Evolutionary conservation across 768 basidiomycete genomes (phyloP), one percentile per base, ranked within the genome.

Genomic region (Steccherinum ochraceum): DNA sequence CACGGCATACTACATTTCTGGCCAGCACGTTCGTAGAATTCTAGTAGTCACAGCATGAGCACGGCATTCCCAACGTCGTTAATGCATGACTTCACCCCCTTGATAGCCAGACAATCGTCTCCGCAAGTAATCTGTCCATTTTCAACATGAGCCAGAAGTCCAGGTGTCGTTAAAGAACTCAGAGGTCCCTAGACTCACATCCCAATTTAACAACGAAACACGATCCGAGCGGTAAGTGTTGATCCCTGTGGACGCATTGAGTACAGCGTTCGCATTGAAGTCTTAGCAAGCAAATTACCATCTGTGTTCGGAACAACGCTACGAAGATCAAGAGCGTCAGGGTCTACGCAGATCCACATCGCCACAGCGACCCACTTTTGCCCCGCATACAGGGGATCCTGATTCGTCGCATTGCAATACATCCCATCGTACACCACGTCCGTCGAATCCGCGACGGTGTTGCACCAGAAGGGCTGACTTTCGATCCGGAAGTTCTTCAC

Each of bases 31-130:
- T 78, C 2, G 80, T 74, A 26, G 77, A 77, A 60, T 82, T 82
- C 79, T 80, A 44, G 25, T 0, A n/a, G n/a, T n/a, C n/a, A n/a
- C n/a, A n/a, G n/a, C n/a, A n/a, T n/a, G n/a, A n/a, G n/a, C n/a
- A n/a, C n/a, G n/a, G n/a, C n/a, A n/a, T n/a, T n/a, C n/a, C n/a
- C n/a, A 12, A 12, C 24, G 12, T 21, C 45, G 5, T 12, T 3
- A 27, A 23, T 12, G 12, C 41, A 49, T 51, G 18, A n/a, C n/a
- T n/a, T 23, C 57, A 80, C 79, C 5, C 79, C 80, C 67, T 83
- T 81, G 66, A 82, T 78, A 5, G 78, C 80, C n/a, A 82, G 63
- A 51, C 80, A 83, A 56, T 82, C 80, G 57, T 82, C 81, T 16
- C 80, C 79, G 49, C 73, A 77, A n/a, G 79, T 81, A 16, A 82